Evolutionary conservation across 1,139 yeast genomes (phyloP).

Genomic region (Insectozyma bohioensis): DNA sequence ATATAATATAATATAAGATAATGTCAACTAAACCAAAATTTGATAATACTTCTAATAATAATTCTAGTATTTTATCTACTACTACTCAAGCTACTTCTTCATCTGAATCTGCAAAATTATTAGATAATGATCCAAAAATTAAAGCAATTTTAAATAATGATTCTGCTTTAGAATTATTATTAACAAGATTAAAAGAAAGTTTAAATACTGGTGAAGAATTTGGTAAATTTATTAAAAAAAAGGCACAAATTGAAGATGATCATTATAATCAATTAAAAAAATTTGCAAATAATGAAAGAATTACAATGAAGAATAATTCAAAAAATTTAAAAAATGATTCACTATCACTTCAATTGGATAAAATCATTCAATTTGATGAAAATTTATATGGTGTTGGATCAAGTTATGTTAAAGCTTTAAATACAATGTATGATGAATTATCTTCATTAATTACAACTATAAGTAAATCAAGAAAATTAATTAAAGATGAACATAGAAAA

Average conservation of each 20-base stretch:
- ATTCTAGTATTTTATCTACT: background rate
- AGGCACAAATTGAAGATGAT: conserved; percentile 77
- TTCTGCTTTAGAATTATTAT: conserved; percentile 58
- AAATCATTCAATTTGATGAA: conserved; percentile 76
- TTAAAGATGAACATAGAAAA: conserved; percentile 79
- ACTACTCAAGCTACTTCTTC: conserved; percentile 1
- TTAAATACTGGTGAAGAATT: conserved; percentile 83
- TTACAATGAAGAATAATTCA: conserved; percentile 46
- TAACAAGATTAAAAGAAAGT: conserved; percentile 75
- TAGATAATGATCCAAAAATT: conserved; percentile 19
- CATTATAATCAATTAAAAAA: conserved; percentile 73
- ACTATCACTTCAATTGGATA: conserved; percentile 63
- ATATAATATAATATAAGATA: too few species aligned
- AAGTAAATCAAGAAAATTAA: conserved; percentile 65
- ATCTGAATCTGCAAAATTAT: conserved; percentile 10
- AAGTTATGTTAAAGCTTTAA: conserved; percentile 76
- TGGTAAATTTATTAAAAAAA: conserved; percentile 72
- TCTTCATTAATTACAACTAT: conserved; percentile 70
- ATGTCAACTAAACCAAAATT: too few species aligned
- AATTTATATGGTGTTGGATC: conserved; percentile 68
- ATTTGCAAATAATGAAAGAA: conserved; percentile 55
- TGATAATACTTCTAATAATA: too few species aligned
- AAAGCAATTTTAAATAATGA: conserved; percentile 37
- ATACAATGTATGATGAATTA: conserved; percentile 84
- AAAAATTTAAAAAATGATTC: conserved; percentile 65